Conservation (phyloP, 2,329 filamentous ascomycete species). For the Aspergillus calidoustus region DNA sequence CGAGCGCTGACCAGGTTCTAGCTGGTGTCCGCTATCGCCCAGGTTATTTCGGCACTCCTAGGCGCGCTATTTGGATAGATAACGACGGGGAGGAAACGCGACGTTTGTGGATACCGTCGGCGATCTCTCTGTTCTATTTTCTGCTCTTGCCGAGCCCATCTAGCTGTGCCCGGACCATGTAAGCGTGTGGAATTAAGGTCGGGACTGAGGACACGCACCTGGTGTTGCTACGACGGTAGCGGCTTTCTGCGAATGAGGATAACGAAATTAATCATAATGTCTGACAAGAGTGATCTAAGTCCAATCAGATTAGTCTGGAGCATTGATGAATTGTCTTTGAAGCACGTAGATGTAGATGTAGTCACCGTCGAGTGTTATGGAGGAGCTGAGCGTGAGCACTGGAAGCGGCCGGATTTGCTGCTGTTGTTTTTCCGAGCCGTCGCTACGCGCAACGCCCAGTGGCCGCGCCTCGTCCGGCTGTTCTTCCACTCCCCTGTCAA, state of each 20-base stretch:
- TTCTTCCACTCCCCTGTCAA: background rate
- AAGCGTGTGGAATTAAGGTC: background rate
- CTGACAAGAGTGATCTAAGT: background rate
- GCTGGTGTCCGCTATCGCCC: conserved; percentile 16
- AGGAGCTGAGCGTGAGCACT: no score
- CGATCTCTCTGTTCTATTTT: background rate
- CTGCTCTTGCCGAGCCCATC: background rate
- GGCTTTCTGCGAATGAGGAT: background rate
- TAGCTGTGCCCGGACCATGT: background rate
- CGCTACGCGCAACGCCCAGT: background rate
- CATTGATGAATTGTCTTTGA: background rate
- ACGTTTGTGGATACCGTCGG: background rate
- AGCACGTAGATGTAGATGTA: background rate
- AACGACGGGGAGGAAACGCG: background rate
- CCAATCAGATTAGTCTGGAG: background rate
- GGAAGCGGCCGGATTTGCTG: background rate
- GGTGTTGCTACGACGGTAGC: background rate
- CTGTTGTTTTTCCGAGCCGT: conserved; percentile 6
- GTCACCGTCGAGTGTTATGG: no score
- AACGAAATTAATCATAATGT: background rate
- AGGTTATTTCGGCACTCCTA: conserved; percentile 18
- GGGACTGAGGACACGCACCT: background rate
- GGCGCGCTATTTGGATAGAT: conserved; percentile 12
- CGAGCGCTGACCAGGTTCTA: background rate
- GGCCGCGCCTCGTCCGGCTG: no score